Evolutionary conservation across 495 filamentous ascomycete genomes (phyloP), one percentile per base, ranked within the genome.

Genomic region (Aspergillus coremiiformis): DNA sequence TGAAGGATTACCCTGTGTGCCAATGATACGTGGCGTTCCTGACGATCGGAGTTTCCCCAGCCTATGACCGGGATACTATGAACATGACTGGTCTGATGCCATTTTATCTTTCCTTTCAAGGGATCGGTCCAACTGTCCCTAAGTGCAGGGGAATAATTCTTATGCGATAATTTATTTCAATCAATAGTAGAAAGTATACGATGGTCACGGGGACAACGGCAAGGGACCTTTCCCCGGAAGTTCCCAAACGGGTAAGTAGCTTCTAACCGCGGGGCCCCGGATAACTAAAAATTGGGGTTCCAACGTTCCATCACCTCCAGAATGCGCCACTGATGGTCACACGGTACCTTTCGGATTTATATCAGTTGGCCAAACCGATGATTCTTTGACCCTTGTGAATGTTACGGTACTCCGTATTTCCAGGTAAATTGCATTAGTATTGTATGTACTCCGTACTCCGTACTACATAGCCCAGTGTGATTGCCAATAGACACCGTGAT

Each of bases 271-370:
- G 4, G 17, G 30, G 20, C 45, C 33, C 30, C 39, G 39, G 20
- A 39, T 39, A 17, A 14, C 15, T 47, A 29, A 17, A 19, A 37
- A 19, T 2, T 30, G 27, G n/a, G n/a, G n/a, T n/a, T n/a, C 24
- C n/a, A 8, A 5, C 12, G 44, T 47, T 47, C 44, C 27, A 47
- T 33, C 37, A 10, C 19, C 44, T 33, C 44, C 44, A 27, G 44
- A 47, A 41, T 21, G 26, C 44, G 44, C 44, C 27, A 47, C 44
- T 41, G 47, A 35, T 23, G 30, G 48, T 51, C 48, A 51, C 37
- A 51, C 35, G 37, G 48, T 24, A 32, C 47, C n/a, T 12, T 17
- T 26, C 20, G 33, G 32, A 41, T 42, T 35, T n/a, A 35, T 7
- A 11, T 39, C 35, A 35, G 35, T n/a, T 21, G 29, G 46, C 26